phyloP scores from a whole-genome alignment of 2,329 filamentous ascomycete species.

The Pyrenophora graminea region DNA sequence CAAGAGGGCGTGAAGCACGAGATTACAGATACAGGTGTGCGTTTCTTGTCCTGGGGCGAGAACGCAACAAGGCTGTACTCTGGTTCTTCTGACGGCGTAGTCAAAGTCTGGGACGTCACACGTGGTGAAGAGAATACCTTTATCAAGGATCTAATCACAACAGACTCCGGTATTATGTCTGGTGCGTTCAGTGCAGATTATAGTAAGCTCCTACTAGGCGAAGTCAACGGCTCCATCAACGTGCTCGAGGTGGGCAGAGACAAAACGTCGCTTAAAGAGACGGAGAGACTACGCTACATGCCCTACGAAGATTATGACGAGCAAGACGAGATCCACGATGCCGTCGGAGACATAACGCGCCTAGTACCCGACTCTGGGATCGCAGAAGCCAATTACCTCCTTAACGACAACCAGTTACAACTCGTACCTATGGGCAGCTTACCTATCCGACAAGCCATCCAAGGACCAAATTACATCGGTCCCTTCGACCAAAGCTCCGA shows the following conservation, averaged over 20 bases:
- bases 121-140: conserved; percentile 56
- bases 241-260: conserved; percentile 53
- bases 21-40: conserved; percentile 61
- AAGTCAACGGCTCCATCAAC: conserved; percentile 60
- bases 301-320: conserved; percentile 21
- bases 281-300: conserved; percentile 35
- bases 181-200: conserved; percentile 62
- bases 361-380: conserved; percentile 31
- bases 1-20: conserved; percentile 52
- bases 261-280: conserved; percentile 35
- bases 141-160: conserved; percentile 54
- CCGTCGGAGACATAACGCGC: background rate
- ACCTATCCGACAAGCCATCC: conserved; percentile 52
- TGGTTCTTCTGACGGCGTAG: conserved; percentile 63
- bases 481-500: conserved; percentile 41
- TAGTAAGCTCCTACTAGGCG: conserved; percentile 61
- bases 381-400: conserved; percentile 29
- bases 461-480: conserved; percentile 50
- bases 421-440: conserved; percentile 47
- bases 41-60: conserved; percentile 62
- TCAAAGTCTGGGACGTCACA: conserved; percentile 65
- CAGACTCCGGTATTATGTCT: conserved; percentile 61
- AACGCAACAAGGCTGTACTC: conserved; percentile 59
- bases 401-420: conserved; percentile 42
- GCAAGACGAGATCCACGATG: background rate